Percentiles rank a stretch among this genome's conserved stretches.
Evolutionary conservation across 768 basidiomycete genomes (phyloP).

Genomic region (Galerina marginata): DNA sequence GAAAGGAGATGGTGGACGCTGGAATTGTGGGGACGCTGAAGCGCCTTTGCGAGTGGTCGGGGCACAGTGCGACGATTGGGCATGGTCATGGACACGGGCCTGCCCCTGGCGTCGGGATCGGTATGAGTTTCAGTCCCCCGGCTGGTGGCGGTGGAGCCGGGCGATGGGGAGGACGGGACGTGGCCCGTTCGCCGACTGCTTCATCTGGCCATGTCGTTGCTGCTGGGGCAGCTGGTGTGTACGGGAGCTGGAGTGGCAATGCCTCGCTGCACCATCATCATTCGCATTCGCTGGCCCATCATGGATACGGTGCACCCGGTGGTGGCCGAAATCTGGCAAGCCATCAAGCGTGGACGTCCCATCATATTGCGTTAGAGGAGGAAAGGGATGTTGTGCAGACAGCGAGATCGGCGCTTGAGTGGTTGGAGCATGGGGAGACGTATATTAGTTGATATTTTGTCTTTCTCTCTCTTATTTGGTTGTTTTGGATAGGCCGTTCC

Average conservation of each 20-base stretch:
- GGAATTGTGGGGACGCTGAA: conserved; percentile 48
- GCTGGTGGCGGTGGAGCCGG: conserved; percentile 15
- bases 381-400: conserved; percentile 63
- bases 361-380: conserved; percentile 49
- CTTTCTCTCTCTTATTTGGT: no score
- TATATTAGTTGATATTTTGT: conserved; percentile 20
- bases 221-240: conserved; percentile 5
- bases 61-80: conserved; percentile 20
- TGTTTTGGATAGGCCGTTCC: no score
- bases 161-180: conserved; percentile 1
- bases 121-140: conserved; percentile 20
- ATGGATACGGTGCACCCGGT: background rate
- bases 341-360: conserved; percentile 11
- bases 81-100: conserved; percentile 16
- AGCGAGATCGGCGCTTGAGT: conserved; percentile 62
- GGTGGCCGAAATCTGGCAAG: conserved; percentile 10
- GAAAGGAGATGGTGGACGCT: conserved; percentile 40
- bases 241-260: conserved; percentile 30
- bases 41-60: conserved; percentile 47
- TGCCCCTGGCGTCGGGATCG: conserved; percentile 17
- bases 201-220: background rate
- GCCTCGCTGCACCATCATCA: conserved; percentile 24
- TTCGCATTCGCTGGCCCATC: conserved; percentile 10
- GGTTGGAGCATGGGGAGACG: conserved; percentile 46
- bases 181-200: background rate